Base-by-base conservation (phyloP, 805 yeast species). In the Nakazawaea populi region DNA sequence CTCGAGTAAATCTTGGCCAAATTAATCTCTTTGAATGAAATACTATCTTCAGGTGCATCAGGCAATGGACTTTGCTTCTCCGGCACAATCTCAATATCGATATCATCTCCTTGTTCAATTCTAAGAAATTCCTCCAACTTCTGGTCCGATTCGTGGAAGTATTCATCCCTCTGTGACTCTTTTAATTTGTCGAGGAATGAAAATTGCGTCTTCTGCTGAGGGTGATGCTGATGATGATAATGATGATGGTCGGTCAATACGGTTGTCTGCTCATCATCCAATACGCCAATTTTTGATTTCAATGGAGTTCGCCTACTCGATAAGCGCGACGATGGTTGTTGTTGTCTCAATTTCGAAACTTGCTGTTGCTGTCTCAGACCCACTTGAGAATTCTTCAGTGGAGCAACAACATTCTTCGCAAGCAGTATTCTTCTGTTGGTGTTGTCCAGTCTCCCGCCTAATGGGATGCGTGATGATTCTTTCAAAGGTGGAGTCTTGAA, bases 401-500 rank as follows among this genome's bases (percentile, higher is more conserved):
- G 10, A 41, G 27, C 35, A 32, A 9, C 35, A 32, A 9, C 35
- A 18, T 18, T 18, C 3, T 18, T 18, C 24, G 24, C 24, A 18
- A 18, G 24, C 35, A 9, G 35, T 9, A 9, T 24, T 12, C 9
- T 41, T 27, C 32, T 27, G 18, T 4, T 29, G n/a, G 4, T 29
- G 10, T 29, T 24, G n/a, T 42, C 30, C 28, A 12, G 27, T 27
- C 36, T 44, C 6, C 41, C 41, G 34, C 47, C 40, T 29, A 44
- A 44, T 14, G 47, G 47, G 12, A 44, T 37, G n/a, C 47, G 35
- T 24, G 34, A 12, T 6, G 31, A 5, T 36, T 32, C 35, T 5
- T 47, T 37, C 24, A 47, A 42, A 6, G 51, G 51, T 24, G 51
- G 51, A 30, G 51, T 48, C 36, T 10, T 48, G 27, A 48, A 48